Evolutionary conservation across 192 early-diverging fungal species (phyloP).

Genomic region (Obelidium mucronatum): DNA sequence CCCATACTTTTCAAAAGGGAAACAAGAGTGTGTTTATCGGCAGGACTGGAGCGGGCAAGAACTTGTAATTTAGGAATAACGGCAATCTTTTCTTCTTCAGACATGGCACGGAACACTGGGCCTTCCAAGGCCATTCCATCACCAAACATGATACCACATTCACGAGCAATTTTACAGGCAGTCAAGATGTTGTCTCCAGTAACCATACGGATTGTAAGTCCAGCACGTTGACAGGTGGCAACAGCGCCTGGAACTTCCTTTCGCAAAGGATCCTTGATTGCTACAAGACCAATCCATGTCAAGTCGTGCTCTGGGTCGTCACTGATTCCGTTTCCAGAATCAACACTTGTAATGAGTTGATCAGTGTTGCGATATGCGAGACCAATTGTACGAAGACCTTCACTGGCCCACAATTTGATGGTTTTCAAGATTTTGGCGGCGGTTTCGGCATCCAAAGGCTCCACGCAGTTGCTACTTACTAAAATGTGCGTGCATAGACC

Average conservation of each 20-base stretch:
- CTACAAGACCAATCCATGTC: slow-evolving; percentile 59
- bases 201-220: slow-evolving; percentile 64
- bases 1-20: slow-evolving; percentile 58
- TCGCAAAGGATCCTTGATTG: slow-evolving; percentile 67
- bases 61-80: slow-evolving; percentile 63
- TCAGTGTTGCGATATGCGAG: slow-evolving; percentile 62
- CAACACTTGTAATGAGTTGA: slow-evolving; percentile 41
- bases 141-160: slow-evolving; percentile 60
- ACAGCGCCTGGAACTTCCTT: slow-evolving; percentile 67
- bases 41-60: slow-evolving; percentile 57
- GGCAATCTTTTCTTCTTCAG: slow-evolving; percentile 54
- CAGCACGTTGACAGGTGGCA: slow-evolving; percentile 58
- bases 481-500: slow-evolving; percentile 60
- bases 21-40: slow-evolving; percentile 65
- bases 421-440: slow-evolving; percentile 42
- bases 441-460: slow-evolving; percentile 31
- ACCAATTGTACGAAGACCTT: slow-evolving; percentile 62
- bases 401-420: slow-evolving; percentile 64
- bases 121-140: slow-evolving; percentile 66
- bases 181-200: slow-evolving; percentile 70
- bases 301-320: slow-evolving; percentile 61
- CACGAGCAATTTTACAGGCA: slow-evolving; percentile 65
- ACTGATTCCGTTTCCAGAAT: slow-evolving; percentile 33
- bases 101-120: slow-evolving; percentile 61
- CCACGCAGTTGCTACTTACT: slow-evolving; percentile 35